phyloP scores from a whole-genome alignment of 345 rosid species.

The Salix viminalis region DNA sequence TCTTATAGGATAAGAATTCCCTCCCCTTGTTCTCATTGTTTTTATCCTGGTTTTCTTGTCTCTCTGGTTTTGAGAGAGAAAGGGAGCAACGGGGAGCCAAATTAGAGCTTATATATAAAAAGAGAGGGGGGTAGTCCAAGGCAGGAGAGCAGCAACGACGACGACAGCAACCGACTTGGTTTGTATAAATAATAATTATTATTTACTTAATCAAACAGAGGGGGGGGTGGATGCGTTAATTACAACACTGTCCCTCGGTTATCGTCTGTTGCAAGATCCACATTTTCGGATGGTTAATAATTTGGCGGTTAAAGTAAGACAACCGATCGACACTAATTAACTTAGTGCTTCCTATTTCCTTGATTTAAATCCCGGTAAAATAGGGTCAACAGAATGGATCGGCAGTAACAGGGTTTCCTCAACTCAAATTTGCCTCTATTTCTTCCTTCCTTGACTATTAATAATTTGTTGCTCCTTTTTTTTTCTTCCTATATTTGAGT shows the following conservation, averaged over 20 bases:
- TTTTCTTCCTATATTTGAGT: too few relatives aligned
- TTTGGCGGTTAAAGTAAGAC: too few relatives aligned
- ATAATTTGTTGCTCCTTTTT: neutral
- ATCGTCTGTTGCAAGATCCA: slow-evolving; percentile 44
- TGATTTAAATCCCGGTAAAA: too few relatives aligned
- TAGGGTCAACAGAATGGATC: slow-evolving; percentile 37
- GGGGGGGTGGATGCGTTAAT: neutral
- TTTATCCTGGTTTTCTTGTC: neutral
- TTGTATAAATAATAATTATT: slow-evolving; percentile 5
- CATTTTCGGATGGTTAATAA: neutral
- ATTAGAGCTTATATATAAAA: slow-evolving; percentile 34
- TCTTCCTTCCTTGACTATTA: neutral
- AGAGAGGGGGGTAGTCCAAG: slow-evolving; percentile 2
- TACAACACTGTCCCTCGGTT: slow-evolving; percentile 30
- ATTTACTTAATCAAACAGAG: neutral
- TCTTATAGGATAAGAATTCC: slow-evolving; percentile 41
- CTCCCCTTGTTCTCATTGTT: slow-evolving; percentile 53
- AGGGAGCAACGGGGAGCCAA: slow-evolving; percentile 17
- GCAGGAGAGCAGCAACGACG: slow-evolving; percentile 13
- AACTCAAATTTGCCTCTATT: slow-evolving; percentile 20
- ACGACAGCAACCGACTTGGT: slow-evolving; percentile 28
- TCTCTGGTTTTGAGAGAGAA: slow-evolving; percentile 21
- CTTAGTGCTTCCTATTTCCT: neutral
- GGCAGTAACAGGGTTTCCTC: slow-evolving; percentile 35
- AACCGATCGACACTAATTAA: slow-evolving; percentile 21